Percentiles rank a stretch among this genome's conserved stretches.
Conservation (phyloP, 2,329 filamentous ascomycete genomes). For the Trichoderma gracile region DNA sequence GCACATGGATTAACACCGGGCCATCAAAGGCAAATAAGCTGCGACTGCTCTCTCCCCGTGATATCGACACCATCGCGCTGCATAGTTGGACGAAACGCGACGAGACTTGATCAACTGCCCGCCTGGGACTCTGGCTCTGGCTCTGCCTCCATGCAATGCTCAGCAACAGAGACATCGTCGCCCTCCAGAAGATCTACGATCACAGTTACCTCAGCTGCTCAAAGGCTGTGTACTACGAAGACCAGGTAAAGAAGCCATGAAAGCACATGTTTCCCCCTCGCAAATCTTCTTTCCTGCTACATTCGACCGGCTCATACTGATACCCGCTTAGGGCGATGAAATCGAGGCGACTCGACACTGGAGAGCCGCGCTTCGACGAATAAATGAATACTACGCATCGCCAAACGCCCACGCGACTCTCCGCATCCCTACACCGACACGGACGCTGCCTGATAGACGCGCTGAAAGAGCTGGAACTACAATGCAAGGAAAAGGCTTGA, state of each 20-base stretch:
- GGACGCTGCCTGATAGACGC: conserved; percentile 66
- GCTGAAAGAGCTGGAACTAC: conserved; percentile 68
- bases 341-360: conserved; percentile 86
- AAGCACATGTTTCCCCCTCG: background rate
- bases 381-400: conserved; percentile 81
- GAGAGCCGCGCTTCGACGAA: conserved; percentile 83
- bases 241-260: conserved; percentile 61
- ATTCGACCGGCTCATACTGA: background rate
- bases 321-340: conserved; percentile 72
- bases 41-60: background rate
- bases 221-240: conserved; percentile 94
- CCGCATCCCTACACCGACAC: conserved; percentile 76
- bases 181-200: conserved; percentile 95
- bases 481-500: conserved; percentile 95
- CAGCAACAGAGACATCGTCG: conserved; percentile 60
- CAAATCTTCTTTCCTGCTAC: background rate
- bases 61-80: background rate
- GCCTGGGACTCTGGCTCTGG: conserved; percentile 13
- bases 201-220: conserved; percentile 94
- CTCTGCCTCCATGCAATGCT: conserved; percentile 47
- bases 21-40: background rate
- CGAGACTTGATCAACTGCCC: background rate
- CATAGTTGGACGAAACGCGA: background rate
- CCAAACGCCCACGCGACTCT: conserved; percentile 64
- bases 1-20: background rate